Percentiles rank a stretch among this genome's conserved stretches.
Conservation (phyloP, 257 asterid species). For the Ehretia macrophylla region DNA sequence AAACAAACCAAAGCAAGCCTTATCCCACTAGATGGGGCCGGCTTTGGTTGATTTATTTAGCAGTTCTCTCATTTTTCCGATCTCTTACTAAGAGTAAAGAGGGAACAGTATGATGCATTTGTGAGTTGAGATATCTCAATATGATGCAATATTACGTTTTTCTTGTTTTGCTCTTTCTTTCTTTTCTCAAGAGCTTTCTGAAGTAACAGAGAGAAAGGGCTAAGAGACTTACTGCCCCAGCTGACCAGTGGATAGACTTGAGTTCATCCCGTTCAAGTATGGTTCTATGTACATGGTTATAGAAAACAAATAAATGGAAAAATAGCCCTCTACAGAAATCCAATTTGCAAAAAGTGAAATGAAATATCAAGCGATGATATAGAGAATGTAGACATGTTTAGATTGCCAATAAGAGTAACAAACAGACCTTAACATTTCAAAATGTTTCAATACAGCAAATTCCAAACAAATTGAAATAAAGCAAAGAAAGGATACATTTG, state of each 20-base stretch:
- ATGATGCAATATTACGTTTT: no score
- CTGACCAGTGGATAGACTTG: conserved; percentile 70
- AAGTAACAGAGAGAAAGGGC: not conserved
- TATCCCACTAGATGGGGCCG: no score
- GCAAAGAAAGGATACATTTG: conserved; percentile 71
- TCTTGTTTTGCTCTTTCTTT: no score
- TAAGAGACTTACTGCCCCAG: conserved; percentile 60
- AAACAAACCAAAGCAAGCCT: no score
- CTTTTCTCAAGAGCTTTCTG: no score
- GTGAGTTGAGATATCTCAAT: no score
- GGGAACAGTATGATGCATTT: no score
- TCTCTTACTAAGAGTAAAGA: no score
- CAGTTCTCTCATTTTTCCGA: no score
- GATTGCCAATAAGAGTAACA: not conserved
- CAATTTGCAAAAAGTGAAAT: not conserved
- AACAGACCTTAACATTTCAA: not conserved
- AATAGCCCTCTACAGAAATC: not conserved
- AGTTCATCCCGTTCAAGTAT: conserved; percentile 84
- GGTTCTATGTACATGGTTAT: conserved; percentile 50
- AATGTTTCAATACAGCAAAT: not conserved
- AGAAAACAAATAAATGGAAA: conserved; percentile 14
- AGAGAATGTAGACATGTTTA: not conserved
- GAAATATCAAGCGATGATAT: not conserved
- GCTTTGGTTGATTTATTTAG: no score
- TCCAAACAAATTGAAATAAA: not conserved